A percentile compares a stretch with the other conserved stretches of the same genome.
These are phyloP conservation scores for Geosiphon pyriformis DNA, from an alignment of 192 early-diverging fungal genomes.

Conservation along the genomic window DNA sequence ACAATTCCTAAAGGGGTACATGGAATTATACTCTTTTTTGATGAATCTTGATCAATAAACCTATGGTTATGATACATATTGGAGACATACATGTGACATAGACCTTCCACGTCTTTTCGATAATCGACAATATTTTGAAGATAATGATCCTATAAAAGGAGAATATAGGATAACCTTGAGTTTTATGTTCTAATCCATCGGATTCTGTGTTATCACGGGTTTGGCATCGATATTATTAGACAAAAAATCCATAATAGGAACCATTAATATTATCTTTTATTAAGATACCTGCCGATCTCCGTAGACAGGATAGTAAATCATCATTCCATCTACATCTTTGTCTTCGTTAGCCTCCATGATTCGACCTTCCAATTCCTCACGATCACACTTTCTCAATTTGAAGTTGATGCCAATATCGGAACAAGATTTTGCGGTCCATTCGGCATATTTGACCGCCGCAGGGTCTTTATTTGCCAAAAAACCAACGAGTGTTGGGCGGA, in stretches of 20 bases:
- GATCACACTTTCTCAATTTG: conserved; percentile 77
- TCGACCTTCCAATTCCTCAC: conserved; percentile 78
- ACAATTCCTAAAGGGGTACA: conserved; percentile 97
- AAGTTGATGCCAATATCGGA: conserved; percentile 85
- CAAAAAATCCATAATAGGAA: too few species aligned
- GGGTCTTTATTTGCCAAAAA: conserved; percentile 96
- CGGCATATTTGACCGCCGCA: conserved; percentile 86
- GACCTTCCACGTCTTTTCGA: conserved; percentile 94
- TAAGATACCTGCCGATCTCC: conserved; percentile 72
- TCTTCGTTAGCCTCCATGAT: conserved; percentile 90
- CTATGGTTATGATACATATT: conserved; percentile 97
- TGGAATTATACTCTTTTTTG: conserved; percentile 93
- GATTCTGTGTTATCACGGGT: too few species aligned
- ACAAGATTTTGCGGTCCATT: conserved; percentile 93
- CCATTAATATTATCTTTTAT: conserved; percentile 3
- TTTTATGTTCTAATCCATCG: too few species aligned
- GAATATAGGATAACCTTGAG: too few species aligned
- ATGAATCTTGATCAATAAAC: conserved; percentile 74
- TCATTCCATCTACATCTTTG: conserved; percentile 80
- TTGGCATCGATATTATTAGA: too few species aligned
- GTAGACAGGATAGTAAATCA: conserved; percentile 99
- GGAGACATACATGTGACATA: conserved; percentile 90
- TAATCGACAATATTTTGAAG: conserved; percentile 86
- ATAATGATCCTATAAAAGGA: conserved; percentile 70
- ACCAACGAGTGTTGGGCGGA: conserved; percentile 75